Evolutionary conservation across 371 early-diverging fungal genomes (phyloP).

Genomic region (Dinochytrium kinnereticum): DNA sequence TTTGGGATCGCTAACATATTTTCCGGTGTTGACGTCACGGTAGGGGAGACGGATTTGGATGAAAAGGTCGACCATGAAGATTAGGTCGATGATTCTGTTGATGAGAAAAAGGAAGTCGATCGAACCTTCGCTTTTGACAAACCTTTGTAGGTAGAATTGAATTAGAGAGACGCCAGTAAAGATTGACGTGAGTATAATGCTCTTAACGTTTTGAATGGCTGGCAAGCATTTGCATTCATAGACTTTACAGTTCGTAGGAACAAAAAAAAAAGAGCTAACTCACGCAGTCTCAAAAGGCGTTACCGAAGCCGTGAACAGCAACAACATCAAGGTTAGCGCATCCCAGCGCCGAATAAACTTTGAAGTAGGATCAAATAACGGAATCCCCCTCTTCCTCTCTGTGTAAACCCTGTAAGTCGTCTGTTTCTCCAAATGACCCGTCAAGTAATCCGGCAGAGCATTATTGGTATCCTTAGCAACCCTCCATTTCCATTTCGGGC

Average conservation of each 20-base stretch:
- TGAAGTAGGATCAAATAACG: conserved; percentile 41
- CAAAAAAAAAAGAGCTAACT: conserved; percentile 18
- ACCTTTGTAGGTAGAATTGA: conserved; percentile 14
- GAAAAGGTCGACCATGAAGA: conserved; percentile 56
- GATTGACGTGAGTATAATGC: no score
- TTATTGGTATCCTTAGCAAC: conserved; percentile 36
- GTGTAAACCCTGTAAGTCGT: conserved; percentile 36
- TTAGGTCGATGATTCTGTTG: conserved; percentile 50
- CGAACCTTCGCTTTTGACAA: conserved; percentile 17
- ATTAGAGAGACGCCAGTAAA: no score
- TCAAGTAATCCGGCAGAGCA: conserved; percentile 49
- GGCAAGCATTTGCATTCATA: no score
- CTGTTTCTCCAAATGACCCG: conserved; percentile 35
- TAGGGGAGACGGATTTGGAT: conserved; percentile 53
- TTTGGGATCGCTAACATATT: conserved; percentile 41
- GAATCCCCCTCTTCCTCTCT: conserved; percentile 32
- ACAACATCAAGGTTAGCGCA: conserved; percentile 45
- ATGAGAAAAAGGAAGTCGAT: conserved; percentile 46
- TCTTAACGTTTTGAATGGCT: no score
- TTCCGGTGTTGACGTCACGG: conserved; percentile 49
- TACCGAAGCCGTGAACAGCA: conserved; percentile 52
- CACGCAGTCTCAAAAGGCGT: conserved; percentile 58
- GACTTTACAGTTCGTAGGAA: no score
- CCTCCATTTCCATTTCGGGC: conserved; percentile 44
- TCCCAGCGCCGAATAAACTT: conserved; percentile 54